These are phyloP conservation scores for Candida quercuum DNA, from an alignment of 805 yeast genomes.

Conservation along the genomic window DNA sequence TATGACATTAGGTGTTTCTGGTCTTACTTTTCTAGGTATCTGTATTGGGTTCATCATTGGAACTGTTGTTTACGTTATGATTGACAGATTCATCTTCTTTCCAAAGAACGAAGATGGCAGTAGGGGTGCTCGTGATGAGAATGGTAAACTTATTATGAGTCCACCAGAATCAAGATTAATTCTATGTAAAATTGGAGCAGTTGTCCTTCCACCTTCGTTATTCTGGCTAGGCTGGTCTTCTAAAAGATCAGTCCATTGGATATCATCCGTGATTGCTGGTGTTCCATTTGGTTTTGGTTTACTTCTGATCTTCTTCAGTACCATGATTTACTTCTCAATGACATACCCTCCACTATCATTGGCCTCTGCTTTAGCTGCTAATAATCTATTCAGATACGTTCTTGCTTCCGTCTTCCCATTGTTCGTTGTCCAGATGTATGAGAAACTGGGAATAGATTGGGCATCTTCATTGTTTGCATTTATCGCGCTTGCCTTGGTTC, in stretches of 20 bases:
- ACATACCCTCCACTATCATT: conserved; percentile 70
- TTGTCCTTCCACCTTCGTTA: conserved; percentile 58
- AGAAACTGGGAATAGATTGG: conserved; percentile 68
- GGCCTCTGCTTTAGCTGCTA: conserved; percentile 89
- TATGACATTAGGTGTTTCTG: conserved; percentile 58
- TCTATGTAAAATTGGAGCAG: conserved; percentile 62
- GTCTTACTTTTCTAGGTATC: conserved; percentile 66
- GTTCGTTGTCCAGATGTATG: conserved; percentile 81
- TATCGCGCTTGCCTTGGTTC: conserved; percentile 62
- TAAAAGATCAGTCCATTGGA: conserved; percentile 59
- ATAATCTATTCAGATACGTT: conserved; percentile 70
- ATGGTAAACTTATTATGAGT: conserved; percentile 47
- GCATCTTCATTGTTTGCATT: conserved; percentile 66
- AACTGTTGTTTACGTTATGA: conserved; percentile 40
- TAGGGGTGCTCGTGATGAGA: conserved; percentile 41
- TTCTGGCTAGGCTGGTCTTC: conserved; percentile 86
- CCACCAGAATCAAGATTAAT: conserved; percentile 58
- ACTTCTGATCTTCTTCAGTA: conserved; percentile 64
- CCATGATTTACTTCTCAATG: conserved; percentile 63
- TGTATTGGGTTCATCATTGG: conserved; percentile 64
- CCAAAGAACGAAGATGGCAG: conserved; percentile 60
- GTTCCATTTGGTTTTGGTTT: conserved; percentile 74
- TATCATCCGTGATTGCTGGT: conserved; percentile 72
- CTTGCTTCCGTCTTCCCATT: conserved; percentile 79
- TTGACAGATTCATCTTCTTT: conserved; percentile 47